A percentile compares a stretch with the other conserved stretches of the same genome.
phyloP scores from a whole-genome alignment of 805 yeast genomes.

The Ogataea trehaloabstinens region DNA sequence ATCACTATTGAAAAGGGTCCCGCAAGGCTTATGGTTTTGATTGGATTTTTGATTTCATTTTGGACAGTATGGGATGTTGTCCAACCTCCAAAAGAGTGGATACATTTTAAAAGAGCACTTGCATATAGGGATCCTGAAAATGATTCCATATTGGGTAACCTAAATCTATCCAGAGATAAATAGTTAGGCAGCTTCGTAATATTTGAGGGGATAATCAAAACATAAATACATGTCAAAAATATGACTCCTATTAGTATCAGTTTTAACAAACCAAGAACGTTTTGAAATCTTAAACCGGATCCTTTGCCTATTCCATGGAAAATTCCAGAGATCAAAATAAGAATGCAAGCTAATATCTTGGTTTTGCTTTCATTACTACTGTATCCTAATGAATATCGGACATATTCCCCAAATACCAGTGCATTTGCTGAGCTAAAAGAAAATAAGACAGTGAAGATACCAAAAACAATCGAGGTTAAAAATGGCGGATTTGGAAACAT shows the following conservation, averaged over 20 bases:
- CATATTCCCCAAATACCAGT: slow-evolving; percentile 49
- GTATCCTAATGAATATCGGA: slow-evolving; percentile 38
- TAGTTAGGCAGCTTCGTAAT: slow-evolving; percentile 20
- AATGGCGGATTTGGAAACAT: slow-evolving; percentile 55
- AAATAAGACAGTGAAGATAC: slow-evolving; percentile 40
- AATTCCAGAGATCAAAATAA: slow-evolving; percentile 17
- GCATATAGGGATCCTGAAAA: slow-evolving; percentile 38
- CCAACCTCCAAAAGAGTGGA: slow-evolving; percentile 50
- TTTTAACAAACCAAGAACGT: slow-evolving; percentile 44
- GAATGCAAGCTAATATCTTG: slow-evolving; percentile 15
- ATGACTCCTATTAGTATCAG: slow-evolving; percentile 38
- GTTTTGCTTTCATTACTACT: slow-evolving; percentile 30
- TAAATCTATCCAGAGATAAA: slow-evolving; percentile 13
- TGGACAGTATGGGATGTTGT: slow-evolving; percentile 46
- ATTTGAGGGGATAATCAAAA: slow-evolving; percentile 34
- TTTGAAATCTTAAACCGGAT: slow-evolving; percentile 43
- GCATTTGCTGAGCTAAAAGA: slow-evolving; percentile 44
- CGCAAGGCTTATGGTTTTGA: slow-evolving; percentile 41
- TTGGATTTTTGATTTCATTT: slow-evolving; percentile 47
- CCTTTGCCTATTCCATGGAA: slow-evolving; percentile 42
- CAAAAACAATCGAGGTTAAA: slow-evolving; percentile 40
- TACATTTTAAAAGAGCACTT: slow-evolving; percentile 43
- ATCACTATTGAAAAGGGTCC: slow-evolving; percentile 43
- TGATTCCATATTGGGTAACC: slow-evolving; percentile 15
- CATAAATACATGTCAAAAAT: slow-evolving; percentile 40